Base-by-base conservation (phyloP, 2,329 filamentous ascomycete genomes). In the Stagonosporopsis vannaccii region DNA sequence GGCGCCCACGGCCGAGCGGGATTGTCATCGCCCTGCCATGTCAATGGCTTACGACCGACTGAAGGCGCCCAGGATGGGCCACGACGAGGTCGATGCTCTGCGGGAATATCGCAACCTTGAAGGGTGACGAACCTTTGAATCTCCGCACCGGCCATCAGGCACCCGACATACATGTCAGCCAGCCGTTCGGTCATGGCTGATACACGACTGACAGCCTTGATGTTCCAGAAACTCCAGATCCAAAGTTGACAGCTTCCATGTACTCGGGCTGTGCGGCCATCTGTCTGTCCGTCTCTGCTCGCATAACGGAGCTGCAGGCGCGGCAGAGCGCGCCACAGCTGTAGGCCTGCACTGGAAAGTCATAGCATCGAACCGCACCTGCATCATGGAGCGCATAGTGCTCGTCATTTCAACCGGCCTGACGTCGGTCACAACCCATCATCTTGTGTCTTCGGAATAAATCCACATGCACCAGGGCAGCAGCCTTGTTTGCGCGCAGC, bases 11-110 rank as follows among this genome's bases (percentile, higher is more conserved):
- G 53, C 30, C 36, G 42, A 42, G 47, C 42, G 53, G 47, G 46
- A 51, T 42, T 42, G 26, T 25, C 46, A 45, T 48, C 20, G 23
- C 20, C 19, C 26, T 46, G 25, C n/a, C 43, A 41, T 41, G 36
- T 15, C 13, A 32, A 32, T 20, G 42, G 28, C 35, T 45, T 46
- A 36, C 53, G 46, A 56, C 41, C 47, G 19, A 20, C 26, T 15
- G 25, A 30, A n/a, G 22, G 37, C 19, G 28, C 25, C 12, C 47
- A 42, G 42, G 22, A 37, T 28, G 22, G 47, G 43, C 13, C 53
- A 11, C 28, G 25, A 47, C n/a, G 42, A 43, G 53, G 53, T 47
- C 53, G 47, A 47, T 47, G 47, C 53, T 41, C 42, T 42, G 42
- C 41, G 46, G 42, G 42, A 47, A 51, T 37, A 47, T 46, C 36